Base-by-base conservation (phyloP, 2,329 filamentous ascomycete species). In the Aspergillus cejpii region DNA sequence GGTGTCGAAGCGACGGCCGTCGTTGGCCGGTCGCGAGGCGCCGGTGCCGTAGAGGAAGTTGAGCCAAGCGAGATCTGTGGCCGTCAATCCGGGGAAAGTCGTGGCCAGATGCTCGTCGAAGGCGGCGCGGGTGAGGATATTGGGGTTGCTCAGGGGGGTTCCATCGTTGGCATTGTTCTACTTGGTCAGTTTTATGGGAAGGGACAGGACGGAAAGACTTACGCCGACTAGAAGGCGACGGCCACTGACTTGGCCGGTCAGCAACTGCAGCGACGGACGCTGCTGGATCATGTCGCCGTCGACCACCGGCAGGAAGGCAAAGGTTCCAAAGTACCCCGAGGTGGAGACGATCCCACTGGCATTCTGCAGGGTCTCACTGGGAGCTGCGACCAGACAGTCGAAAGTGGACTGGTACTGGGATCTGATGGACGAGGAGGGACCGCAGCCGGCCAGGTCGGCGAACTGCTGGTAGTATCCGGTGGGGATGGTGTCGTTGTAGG, bases 141-240 rank as follows among this genome's bases (percentile, higher is more conserved):
- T 67, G 27, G 68, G 66, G 0, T 70, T 69, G 2, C 68, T 67
- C 49, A 77, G 77, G 1, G 50, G 46, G 6, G 63, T 55, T 3
- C 71, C 75, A 63, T 80, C 76, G 51, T 79, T 71, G 2, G 74
- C 73, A 45, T 74, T 77, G 55, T 75, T 74, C 52, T 53, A 21
- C 12, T 6, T 10, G 10, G 5, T 50, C 7, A 45, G 28, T 21
- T 34, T 17, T 14, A 1, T 7, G 12, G 8, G 14, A 6, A 15
- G 2, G 10, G 7, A 15, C n/a, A 5, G 2, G 17, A 34, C 17
- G 11, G 17, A 37, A 5, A 7, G 1, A 34, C 44, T 29, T 45
- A 55, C 48, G 6, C 63, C 64, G 4, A 58, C 52, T 1, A 74
- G 51, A 6, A 67, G 57, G 19, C 64, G 61, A 2, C 56, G 44